phyloP scores from a whole-genome alignment of 331 rosid species.

The Malus hybrid region DNA sequence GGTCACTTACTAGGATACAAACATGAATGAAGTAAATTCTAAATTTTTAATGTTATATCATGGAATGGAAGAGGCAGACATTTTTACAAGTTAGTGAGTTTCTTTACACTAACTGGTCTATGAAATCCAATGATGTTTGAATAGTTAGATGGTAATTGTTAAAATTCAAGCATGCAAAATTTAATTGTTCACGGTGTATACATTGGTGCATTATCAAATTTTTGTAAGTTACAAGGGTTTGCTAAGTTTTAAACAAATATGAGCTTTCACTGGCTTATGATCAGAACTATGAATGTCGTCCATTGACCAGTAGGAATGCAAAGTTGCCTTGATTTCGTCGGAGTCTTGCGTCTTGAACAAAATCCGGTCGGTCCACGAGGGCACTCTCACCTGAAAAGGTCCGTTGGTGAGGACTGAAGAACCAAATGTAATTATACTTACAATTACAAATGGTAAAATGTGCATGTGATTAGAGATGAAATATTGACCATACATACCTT shows the following conservation, averaged over 20 bases:
- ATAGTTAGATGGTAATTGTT: too few relatives aligned
- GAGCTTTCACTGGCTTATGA: slow-evolving; percentile 69
- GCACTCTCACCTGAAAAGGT: slow-evolving; percentile 36
- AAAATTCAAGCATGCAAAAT: neutral
- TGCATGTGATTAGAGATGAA: neutral
- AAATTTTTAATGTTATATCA: too few relatives aligned
- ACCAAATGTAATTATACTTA: neutral
- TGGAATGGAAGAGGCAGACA: too few relatives aligned
- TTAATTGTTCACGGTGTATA: too few relatives aligned
- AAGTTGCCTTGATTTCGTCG: slow-evolving; percentile 29
- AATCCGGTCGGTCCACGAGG: slow-evolving; percentile 67
- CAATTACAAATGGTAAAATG: neutral
- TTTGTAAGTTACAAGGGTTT: neutral
- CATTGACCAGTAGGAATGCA: slow-evolving; percentile 45
- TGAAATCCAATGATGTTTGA: neutral
- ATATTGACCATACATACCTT: slow-evolving; percentile 16
- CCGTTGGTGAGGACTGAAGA: neutral
- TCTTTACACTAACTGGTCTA: neutral
- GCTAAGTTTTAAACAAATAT: slow-evolving; percentile 38
- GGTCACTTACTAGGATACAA: too few relatives aligned
- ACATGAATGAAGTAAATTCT: too few relatives aligned
- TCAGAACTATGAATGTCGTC: slow-evolving; percentile 47
- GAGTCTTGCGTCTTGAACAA: slow-evolving; percentile 42
- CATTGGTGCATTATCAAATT: neutral
- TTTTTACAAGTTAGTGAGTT: neutral